Base-by-base conservation (phyloP, 371 early-diverging fungal genomes). In the Mucor piriformis region DNA sequence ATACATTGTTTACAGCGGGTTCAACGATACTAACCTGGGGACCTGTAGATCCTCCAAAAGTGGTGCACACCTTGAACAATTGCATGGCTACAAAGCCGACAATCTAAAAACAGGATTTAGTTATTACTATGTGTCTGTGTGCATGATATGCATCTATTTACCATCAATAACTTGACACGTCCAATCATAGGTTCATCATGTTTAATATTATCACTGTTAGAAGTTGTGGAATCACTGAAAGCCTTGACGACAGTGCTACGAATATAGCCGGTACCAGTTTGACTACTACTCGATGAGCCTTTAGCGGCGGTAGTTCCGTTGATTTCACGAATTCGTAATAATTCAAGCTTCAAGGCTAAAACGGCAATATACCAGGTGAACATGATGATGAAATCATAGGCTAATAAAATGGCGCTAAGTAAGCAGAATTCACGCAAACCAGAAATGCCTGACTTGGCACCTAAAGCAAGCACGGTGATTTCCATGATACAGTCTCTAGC, bases 321-420 rank as follows among this genome's bases (percentile, higher is more conserved):
- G 44, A 75, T 67, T 52, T 73, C 73, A 54, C 73, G 67, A 38
- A 75, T 71, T 40, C 76, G 63, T 27, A 70, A 52, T 13, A 74
- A 33, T 60, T 96, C 94, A 24, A 95, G 76, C 70, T 95, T 95
- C 20, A 95, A 80, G 29, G 95, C 89, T 69, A 96, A 74, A 33
- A 95, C 86, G 16, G 95, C 88, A 15, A 91, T 82, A 67, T 90
- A 95, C 70, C 94, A 85, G 12, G 95, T 92, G 47, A 95, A 94
- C 81, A 95, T 77, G 35, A 90, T 83, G 50, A 91, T 61, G 61
- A 88, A 84, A 70, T 96, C 96, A 65, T 91, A 94, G 43, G 90
- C 79, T 23, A 93, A 73, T 55, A 94, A 82, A 47, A 94, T 83
- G 16, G 90, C 88, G 33, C 92, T 90, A 24, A 95, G 67, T 32